These are phyloP conservation scores for Ophiostoma angusticollis DNA, from an alignment of 2,329 filamentous ascomycete species.

Conservation along the genomic window DNA sequence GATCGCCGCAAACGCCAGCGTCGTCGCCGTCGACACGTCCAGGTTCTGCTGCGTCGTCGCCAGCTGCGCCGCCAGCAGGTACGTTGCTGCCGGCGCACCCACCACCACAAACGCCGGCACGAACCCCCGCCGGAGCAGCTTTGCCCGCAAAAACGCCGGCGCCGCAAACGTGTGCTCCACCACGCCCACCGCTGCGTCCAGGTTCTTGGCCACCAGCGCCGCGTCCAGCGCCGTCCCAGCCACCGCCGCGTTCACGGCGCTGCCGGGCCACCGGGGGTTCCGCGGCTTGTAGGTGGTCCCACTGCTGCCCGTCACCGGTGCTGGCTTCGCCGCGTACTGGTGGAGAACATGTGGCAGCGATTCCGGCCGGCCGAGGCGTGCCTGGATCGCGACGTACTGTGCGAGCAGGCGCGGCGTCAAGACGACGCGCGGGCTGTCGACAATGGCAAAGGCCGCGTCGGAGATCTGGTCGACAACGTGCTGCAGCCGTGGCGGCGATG, in stretches of 20 bases:
- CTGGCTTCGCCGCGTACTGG: slow-evolving; percentile 73
- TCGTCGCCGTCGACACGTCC: slow-evolving; percentile 61
- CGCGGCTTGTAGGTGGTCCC: slow-evolving; percentile 42
- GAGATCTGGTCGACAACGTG: slow-evolving; percentile 41
- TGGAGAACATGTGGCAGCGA: slow-evolving; percentile 68
- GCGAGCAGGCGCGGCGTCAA: slow-evolving; percentile 62
- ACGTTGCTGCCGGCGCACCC: slow-evolving; percentile 53
- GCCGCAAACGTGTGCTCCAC: slow-evolving; percentile 57
- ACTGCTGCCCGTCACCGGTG: slow-evolving; percentile 40
- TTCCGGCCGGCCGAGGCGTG: slow-evolving; percentile 57
- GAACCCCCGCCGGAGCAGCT: slow-evolving; percentile 51
- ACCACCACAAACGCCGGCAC: slow-evolving; percentile 44
- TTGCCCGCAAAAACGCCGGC: slow-evolving; percentile 52
- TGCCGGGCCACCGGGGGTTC: slow-evolving; percentile 55
- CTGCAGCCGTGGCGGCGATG: slow-evolving; percentile 17
- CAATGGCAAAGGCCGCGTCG: slow-evolving; percentile 51
- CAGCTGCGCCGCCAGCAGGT: slow-evolving; percentile 56
- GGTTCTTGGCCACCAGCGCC: slow-evolving; percentile 66
- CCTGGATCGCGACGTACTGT: slow-evolving; percentile 65
- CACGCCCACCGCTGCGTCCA: slow-evolving; percentile 64
- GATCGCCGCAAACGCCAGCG: slow-evolving; percentile 66
- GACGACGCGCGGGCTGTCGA: slow-evolving; percentile 64
- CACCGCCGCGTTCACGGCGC: slow-evolving; percentile 57
- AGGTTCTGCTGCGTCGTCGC: slow-evolving; percentile 60
- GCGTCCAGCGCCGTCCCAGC: slow-evolving; percentile 64